phyloP scores from a whole-genome alignment of 202 grass and related monocot genomes.

The Alloteropsis angusta region DNA sequence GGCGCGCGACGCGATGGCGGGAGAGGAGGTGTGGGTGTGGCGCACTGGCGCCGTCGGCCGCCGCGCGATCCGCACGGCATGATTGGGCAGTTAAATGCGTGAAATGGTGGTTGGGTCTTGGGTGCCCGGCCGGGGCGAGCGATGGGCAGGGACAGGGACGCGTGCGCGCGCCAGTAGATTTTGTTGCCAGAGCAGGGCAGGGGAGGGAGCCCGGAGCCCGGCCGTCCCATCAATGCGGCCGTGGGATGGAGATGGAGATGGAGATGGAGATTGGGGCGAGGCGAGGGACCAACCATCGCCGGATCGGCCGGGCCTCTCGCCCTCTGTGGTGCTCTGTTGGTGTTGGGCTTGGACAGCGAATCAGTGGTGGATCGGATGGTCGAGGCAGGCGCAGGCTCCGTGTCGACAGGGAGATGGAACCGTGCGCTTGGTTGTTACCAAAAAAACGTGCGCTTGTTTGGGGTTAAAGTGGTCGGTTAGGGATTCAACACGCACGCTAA shows the following conservation, averaged over 20 bases:
- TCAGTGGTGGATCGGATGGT: background rate
- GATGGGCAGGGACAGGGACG: background rate
- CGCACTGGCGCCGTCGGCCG: background rate
- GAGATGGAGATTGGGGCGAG: background rate
- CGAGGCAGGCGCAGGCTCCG: background rate
- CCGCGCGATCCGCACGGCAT: background rate
- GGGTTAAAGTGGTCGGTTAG: too few relatives aligned
- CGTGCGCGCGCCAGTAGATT: conserved; percentile 8
- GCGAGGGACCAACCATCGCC: background rate
- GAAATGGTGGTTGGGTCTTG: conserved; percentile 19
- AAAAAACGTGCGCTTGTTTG: background rate
- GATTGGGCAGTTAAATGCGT: background rate
- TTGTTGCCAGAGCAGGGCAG: conserved; percentile 4
- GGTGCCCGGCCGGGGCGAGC: background rate
- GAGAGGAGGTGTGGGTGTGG: background rate
- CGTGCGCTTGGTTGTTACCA: too few relatives aligned
- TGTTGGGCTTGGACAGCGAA: background rate
- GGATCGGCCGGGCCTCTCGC: background rate
- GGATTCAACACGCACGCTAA: conserved; percentile 8
- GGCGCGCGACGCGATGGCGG: too few relatives aligned
- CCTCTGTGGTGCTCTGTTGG: too few relatives aligned
- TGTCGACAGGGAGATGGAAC: conserved; percentile 2
- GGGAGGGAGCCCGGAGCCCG: background rate
- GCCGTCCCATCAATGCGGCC: background rate
- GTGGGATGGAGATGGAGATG: background rate